Evolutionary conservation across 176 grass and related monocot genomes (phyloP).

Genomic region (Rhynchospora breviuscula): DNA sequence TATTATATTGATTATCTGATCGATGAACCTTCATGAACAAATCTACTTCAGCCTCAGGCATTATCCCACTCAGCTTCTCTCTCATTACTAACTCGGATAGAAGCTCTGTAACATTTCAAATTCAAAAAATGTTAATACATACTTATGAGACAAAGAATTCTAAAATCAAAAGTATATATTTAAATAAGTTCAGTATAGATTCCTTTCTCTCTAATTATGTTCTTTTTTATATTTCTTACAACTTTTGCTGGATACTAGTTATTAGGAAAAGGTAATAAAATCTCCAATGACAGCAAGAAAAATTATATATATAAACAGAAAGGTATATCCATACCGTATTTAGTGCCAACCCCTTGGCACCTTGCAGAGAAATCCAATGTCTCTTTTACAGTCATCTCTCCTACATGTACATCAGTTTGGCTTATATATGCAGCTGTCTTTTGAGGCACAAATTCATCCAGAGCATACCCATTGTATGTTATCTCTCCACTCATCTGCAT

Average conservation of each 20-base stretch:
- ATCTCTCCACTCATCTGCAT: slow-evolving; percentile 44
- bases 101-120: slow-evolving; percentile 45
- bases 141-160: neutral
- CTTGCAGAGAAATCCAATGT: slow-evolving; percentile 93
- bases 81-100: slow-evolving; percentile 74
- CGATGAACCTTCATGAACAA: slow-evolving; percentile 97
- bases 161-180: slow-evolving; percentile 1
- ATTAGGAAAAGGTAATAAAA: neutral
- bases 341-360: slow-evolving; percentile 88
- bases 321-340: slow-evolving; percentile 44
- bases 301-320: neutral
- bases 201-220: neutral
- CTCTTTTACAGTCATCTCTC: slow-evolving; percentile 97
- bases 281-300: neutral
- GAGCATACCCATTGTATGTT: slow-evolving; percentile 64
- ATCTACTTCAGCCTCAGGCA: slow-evolving; percentile 88
- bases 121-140: neutral
- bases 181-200: neutral
- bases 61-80: slow-evolving; percentile 74
- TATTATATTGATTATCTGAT: neutral
- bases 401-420: slow-evolving; percentile 88
- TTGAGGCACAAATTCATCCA: slow-evolving; percentile 81
- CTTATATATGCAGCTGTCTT: slow-evolving; percentile 99
- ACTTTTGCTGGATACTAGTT: neutral
- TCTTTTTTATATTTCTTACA: neutral